Conservation (phyloP, 768 basidiomycete species). For the Cyathus striatus region DNA sequence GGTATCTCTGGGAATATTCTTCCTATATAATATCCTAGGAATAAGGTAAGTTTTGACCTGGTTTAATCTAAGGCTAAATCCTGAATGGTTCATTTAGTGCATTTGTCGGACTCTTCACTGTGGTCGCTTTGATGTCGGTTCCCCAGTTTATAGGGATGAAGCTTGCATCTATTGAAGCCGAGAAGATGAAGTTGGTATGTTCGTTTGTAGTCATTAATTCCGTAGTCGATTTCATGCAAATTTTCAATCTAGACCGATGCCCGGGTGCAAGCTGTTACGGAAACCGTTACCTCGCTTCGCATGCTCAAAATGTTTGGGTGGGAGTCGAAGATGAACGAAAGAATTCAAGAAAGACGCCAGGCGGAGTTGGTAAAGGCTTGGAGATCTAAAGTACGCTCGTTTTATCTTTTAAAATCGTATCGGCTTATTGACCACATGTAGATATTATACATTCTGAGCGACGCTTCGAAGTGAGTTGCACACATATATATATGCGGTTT, state of each 20-base stretch:
- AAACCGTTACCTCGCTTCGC: constrained; percentile 43
- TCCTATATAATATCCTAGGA: constrained; percentile 35
- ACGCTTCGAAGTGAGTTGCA: neutral
- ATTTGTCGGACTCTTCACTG: constrained; percentile 49
- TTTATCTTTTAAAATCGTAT: no score
- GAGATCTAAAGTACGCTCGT: no score
- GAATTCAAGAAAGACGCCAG: constrained; percentile 53
- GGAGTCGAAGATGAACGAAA: constrained; percentile 52
- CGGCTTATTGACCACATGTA: no score
- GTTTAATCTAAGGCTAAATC: neutral
- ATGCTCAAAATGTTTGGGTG: constrained; percentile 76
- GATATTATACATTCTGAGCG: no score
- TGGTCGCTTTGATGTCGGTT: constrained; percentile 49
- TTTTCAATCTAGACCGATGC: constrained; percentile 35
- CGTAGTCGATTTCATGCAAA: neutral
- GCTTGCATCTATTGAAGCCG: constrained; percentile 41
- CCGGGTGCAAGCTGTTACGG: constrained; percentile 56
- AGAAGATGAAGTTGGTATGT: constrained; percentile 52
- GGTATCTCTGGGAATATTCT: constrained; percentile 24
- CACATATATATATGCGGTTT: neutral
- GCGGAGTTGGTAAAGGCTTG: constrained; percentile 56
- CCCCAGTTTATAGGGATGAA: constrained; percentile 56
- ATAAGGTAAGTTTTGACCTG: constrained; percentile 28
- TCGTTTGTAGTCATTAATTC: no score
- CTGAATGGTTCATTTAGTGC: constrained; percentile 25